These are phyloP conservation scores for Erysimum cheiranthoides DNA, from an alignment of 345 rosid species.

Conservation along the genomic window DNA sequence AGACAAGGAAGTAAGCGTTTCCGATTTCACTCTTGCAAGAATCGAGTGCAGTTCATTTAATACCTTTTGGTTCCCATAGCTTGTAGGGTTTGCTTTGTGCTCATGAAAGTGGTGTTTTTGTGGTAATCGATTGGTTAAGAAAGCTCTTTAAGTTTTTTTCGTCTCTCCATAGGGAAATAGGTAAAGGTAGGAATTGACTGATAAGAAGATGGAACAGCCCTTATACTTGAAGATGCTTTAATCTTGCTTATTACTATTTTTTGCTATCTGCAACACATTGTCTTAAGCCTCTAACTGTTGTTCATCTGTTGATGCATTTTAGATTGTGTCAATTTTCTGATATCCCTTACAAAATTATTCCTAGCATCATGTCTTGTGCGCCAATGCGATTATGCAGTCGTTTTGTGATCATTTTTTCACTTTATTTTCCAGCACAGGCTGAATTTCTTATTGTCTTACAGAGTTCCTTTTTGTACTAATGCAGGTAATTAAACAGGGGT, in stretches of 20 bases:
- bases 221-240: neutral
- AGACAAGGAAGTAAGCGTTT: slow-evolving; percentile 72
- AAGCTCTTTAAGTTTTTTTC: neutral
- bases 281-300: neutral
- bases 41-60: neutral
- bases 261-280: neutral
- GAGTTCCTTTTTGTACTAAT: slow-evolving; percentile 42
- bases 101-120: slow-evolving; percentile 14
- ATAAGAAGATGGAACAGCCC: slow-evolving; percentile 13
- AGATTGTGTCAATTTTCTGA: neutral
- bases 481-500: slow-evolving; percentile 79
- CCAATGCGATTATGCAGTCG: slow-evolving; percentile 4
- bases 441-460: slow-evolving; percentile 15
- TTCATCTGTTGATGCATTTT: neutral
- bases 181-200: slow-evolving; percentile 8
- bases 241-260: neutral
- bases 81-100: slow-evolving; percentile 2
- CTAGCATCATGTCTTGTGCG: neutral
- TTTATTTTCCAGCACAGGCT: neutral
- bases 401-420: slow-evolving; percentile 17
- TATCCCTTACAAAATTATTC: neutral
- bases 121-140: slow-evolving; percentile 11
- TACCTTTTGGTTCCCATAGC: neutral
- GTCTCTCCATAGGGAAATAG: slow-evolving; percentile 4
- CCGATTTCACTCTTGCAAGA: slow-evolving; percentile 11